Evolutionary conservation across 148 eudicot genomes (phyloP), one percentile per base, ranked within the genome.

Genomic region (Heliosperma pusillum): DNA sequence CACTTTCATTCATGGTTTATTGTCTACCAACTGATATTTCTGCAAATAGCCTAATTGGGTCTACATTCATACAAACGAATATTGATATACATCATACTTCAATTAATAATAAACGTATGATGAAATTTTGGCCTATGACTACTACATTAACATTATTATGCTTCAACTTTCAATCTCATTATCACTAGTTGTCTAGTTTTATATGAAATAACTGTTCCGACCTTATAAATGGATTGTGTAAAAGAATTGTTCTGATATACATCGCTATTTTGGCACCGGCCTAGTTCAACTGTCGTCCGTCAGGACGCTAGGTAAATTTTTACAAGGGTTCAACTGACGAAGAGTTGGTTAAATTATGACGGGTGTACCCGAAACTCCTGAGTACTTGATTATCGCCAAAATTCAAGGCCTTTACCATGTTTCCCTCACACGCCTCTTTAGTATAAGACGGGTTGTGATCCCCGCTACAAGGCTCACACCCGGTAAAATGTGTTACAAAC

Each of bases 401-500:
- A 64, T 83, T 86, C 76, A 92, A 72, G 9, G 91, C 93, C 72
- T 26, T 82, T 59, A 80, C 79, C 93, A 92, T 88, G n/a, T 88
- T 89, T 2, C 88, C 83, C 76, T 81, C 81, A 22, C 97, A 92
- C 17, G 77, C 76, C 21, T 85, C 82, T 0, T 76, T 84, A 0
- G 82, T 44, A 29, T 92, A 92, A 79, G 77, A 52, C 67, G 82
- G 79, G 25, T 87, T 88, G 69, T 90, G 91, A 1, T 77, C 76
- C n/a, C 97, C 97, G 33, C 88, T 90, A 19, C 97, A 92, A 1
- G 93, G 97, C 80, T 92, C 91, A 66, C 97, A 92, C 20, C 97
- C 97, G 0, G 95, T 90, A 57, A 92, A 92, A 69, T 92, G 97
- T 0, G 95, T 92, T 20, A 92, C 79, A 74, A 92, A 92, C 29